Evolutionary conservation across 1,284 basidiomycete species (phyloP).

Genomic region (Malassezia japonica): DNA sequence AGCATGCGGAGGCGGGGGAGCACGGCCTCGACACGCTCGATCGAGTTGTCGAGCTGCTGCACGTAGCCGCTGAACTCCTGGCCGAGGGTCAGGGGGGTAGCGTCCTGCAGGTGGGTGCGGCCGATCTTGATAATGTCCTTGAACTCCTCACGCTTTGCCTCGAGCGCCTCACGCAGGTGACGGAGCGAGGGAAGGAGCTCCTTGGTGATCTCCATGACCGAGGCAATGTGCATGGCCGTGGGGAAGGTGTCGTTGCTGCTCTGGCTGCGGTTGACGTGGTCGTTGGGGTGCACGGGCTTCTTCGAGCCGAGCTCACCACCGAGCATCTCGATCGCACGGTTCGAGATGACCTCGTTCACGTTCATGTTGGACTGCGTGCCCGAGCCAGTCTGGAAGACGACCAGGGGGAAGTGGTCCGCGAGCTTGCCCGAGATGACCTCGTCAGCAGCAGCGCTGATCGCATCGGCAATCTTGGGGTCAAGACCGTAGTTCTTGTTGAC

Average conservation of each 20-base stretch:
- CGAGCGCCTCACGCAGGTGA: constrained; percentile 72
- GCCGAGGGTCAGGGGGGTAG: constrained; percentile 90
- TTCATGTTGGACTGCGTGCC: constrained; percentile 99
- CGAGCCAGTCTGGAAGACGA: constrained; percentile 98
- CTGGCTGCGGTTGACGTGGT: constrained; percentile 99
- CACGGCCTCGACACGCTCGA: constrained; percentile 70
- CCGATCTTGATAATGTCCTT: constrained; percentile 83
- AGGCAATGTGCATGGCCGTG: constrained; percentile 97
- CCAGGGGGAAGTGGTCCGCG: constrained; percentile 75
- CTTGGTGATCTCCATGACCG: constrained; percentile 75
- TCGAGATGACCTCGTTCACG: constrained; percentile 97
- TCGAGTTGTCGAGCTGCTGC: constrained; percentile 82
- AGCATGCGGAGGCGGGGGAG: constrained; percentile 79
- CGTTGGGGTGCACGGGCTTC: constrained; percentile 96
- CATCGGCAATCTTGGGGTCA: constrained; percentile 75
- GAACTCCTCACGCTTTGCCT: constrained; percentile 62
- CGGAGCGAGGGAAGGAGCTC: constrained; percentile 75
- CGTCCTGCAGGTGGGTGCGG: constrained; percentile 91
- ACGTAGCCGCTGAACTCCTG: constrained; percentile 99
- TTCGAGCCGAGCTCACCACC: constrained; percentile 93
- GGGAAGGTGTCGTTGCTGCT: constrained; percentile 99
- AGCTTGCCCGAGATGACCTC: constrained; percentile 96
- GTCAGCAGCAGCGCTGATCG: constrained; percentile 87
- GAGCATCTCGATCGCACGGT: constrained; percentile 92
- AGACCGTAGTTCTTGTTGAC: constrained; percentile 87